A percentile compares a stretch with the other conserved stretches of the same genome.
These are phyloP conservation scores for Pseudophaeomoniella oleicola DNA, from an alignment of 2,329 filamentous ascomycete species.

Conservation along the genomic window DNA sequence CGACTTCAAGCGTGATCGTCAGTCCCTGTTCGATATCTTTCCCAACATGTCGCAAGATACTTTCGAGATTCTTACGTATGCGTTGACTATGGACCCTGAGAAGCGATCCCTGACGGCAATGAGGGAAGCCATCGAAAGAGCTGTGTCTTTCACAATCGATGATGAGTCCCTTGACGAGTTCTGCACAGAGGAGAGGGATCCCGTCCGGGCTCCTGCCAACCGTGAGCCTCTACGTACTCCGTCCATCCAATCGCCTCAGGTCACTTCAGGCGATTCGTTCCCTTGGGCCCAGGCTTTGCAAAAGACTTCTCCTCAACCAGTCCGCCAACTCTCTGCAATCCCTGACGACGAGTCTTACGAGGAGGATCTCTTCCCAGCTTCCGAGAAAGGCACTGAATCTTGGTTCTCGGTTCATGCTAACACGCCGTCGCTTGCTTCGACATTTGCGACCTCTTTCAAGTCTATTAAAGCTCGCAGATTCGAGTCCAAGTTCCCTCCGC, in stretches of 20 bases:
- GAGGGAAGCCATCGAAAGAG: conserved; percentile 62
- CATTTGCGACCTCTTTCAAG: conserved; percentile 67
- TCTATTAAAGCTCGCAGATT: conserved; percentile 45
- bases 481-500: conserved; percentile 30
- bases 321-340: conserved; percentile 77
- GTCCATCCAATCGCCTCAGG: conserved; percentile 74
- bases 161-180: conserved; percentile 90
- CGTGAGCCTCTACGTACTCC: conserved; percentile 91
- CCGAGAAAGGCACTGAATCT: conserved; percentile 49
- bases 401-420: conserved; percentile 68
- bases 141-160: conserved; percentile 82
- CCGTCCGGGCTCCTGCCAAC: conserved; percentile 67
- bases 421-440: conserved; percentile 70
- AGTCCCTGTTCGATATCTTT: conserved; percentile 95
- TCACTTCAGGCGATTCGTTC: conserved; percentile 67
- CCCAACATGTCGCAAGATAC: conserved; percentile 98
- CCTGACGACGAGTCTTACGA: conserved; percentile 62
- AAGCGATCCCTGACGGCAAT: conserved; percentile 71
- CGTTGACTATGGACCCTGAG: conserved; percentile 77
- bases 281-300: conserved; percentile 90
- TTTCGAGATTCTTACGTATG: conserved; percentile 81
- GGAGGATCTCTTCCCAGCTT: conserved; percentile 75
- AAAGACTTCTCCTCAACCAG: conserved; percentile 52
- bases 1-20: conserved; percentile 85
- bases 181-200: conserved; percentile 65